Conservation (phyloP, 1,284 basidiomycete species). For the Spongispora temasekensis region DNA sequence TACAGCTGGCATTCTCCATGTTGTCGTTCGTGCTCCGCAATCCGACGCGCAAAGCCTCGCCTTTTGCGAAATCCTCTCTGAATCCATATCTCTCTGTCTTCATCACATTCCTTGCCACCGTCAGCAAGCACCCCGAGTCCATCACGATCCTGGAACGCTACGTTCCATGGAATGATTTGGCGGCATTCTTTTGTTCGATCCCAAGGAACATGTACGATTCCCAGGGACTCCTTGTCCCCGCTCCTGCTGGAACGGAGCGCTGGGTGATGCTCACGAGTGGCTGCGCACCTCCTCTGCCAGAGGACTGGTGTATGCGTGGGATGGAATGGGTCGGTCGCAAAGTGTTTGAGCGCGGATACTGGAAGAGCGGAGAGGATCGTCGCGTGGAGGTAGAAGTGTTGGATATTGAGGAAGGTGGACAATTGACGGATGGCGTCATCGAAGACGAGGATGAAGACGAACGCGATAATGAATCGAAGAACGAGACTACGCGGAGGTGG, state of each 20-base stretch:
- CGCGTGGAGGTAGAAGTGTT: constrained; percentile 82
- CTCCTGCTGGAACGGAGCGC: constrained; percentile 37
- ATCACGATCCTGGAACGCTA: constrained; percentile 68
- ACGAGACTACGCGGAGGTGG: constrained; percentile 56
- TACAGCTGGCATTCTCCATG: constrained; percentile 80
- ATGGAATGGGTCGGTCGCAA: constrained; percentile 92
- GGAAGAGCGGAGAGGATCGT: constrained; percentile 71
- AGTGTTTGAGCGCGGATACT: constrained; percentile 90
- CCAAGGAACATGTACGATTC: constrained; percentile 56
- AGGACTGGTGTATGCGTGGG: constrained; percentile 95
- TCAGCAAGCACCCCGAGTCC: constrained; percentile 65
- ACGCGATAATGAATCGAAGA: constrained; percentile 25
- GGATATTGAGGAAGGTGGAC: constrained; percentile 56
- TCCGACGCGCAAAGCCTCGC: constrained; percentile 61
- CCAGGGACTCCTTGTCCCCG: constrained; percentile 40
- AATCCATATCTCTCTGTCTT: constrained; percentile 89
- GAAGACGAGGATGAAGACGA: constrained; percentile 71
- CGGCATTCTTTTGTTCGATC: constrained; percentile 63
- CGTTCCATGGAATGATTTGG: constrained; percentile 85
- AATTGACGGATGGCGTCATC: constrained; percentile 74
- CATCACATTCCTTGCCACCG: constrained; percentile 84
- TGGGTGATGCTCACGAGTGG: constrained; percentile 65
- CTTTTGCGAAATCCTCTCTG: constrained; percentile 57
- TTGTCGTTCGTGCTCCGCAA: constrained; percentile 72
- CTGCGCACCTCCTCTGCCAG: constrained; percentile 76